A percentile compares a stretch with the other conserved stretches of the same genome.
Evolutionary conservation across 345 rosid genomes (phyloP).

Genomic region (Gossypium bickii): DNA sequence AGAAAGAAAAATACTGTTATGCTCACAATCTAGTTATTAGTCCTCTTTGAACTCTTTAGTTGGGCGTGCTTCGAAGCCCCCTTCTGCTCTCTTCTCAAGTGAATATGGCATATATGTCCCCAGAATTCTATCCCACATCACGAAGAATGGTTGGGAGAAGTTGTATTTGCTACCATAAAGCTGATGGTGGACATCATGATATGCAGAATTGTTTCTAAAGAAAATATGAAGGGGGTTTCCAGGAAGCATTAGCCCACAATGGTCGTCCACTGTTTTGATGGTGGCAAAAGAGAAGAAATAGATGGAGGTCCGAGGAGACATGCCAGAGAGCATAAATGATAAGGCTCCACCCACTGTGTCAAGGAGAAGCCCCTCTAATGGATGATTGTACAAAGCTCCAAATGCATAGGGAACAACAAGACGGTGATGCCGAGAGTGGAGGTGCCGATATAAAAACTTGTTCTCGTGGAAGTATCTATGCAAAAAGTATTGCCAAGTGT

Average conservation of each 20-base stretch:
- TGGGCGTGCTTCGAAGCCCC: conserved; percentile 69
- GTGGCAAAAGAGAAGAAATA: conserved; percentile 86
- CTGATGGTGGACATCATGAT: conserved; percentile 86
- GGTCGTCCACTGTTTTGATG: conserved; percentile 80
- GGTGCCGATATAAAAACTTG: conserved; percentile 74
- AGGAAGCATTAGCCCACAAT: conserved; percentile 78
- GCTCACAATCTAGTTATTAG: conserved; percentile 19
- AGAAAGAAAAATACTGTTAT: not conserved
- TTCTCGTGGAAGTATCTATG: conserved; percentile 78
- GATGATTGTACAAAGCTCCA: conserved; percentile 80
- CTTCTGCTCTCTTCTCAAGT: conserved; percentile 66
- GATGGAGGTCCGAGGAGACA: conserved; percentile 75
- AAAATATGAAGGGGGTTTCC: conserved; percentile 70
- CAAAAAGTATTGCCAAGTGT: conserved; percentile 84
- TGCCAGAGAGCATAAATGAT: conserved; percentile 73
- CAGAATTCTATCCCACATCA: conserved; percentile 73
- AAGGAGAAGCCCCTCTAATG: conserved; percentile 65
- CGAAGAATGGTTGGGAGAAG: conserved; percentile 79
- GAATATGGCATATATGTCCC: conserved; percentile 85
- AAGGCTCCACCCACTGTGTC: conserved; percentile 80
- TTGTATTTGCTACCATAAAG: conserved; percentile 69
- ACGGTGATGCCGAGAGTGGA: conserved; percentile 79
- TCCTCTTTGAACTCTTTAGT: conserved; percentile 44
- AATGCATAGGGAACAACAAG: conserved; percentile 80
- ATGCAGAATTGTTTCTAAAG: conserved; percentile 78